A percentile compares a stretch with the other conserved stretches of the same genome.
phyloP scores from a whole-genome alignment of 2,329 filamentous ascomycete genomes.

The Pyrenophora graminea region DNA sequence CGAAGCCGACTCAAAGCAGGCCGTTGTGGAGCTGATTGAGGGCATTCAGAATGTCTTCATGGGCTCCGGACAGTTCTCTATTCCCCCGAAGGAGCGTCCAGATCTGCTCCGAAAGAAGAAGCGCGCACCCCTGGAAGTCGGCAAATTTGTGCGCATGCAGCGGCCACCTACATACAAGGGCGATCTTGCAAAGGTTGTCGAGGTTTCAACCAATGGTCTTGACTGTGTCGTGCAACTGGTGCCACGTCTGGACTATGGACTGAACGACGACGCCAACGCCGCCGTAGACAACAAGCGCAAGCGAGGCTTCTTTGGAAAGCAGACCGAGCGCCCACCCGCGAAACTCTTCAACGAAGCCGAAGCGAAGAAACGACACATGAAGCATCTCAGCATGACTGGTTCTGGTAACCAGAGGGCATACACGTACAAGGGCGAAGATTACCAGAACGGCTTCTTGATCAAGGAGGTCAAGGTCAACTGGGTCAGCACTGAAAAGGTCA shows the following conservation, averaged over 20 bases:
- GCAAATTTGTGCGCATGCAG: slow-evolving; percentile 88
- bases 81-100: slow-evolving; percentile 96
- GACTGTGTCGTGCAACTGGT: slow-evolving; percentile 87
- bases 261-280: slow-evolving; percentile 75
- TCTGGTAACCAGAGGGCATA: slow-evolving; percentile 69
- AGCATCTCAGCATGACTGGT: slow-evolving; percentile 59
- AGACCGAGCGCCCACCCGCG: slow-evolving; percentile 76
- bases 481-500: slow-evolving; percentile 84
- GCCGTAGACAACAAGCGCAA: slow-evolving; percentile 71
- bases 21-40: slow-evolving; percentile 81
- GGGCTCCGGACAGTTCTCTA: slow-evolving; percentile 80
- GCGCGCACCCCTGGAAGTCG: slow-evolving; percentile 76
- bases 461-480: slow-evolving; percentile 92
- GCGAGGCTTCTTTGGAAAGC: slow-evolving; percentile 57
- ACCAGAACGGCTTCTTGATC: slow-evolving; percentile 88
- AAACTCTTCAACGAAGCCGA: slow-evolving; percentile 91
- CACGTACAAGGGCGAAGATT: slow-evolving; percentile 85
- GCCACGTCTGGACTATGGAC: slow-evolving; percentile 87
- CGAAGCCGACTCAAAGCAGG: slow-evolving; percentile 83
- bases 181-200: slow-evolving; percentile 88
- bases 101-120: slow-evolving; percentile 91
- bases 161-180: slow-evolving; percentile 79
- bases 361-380: slow-evolving; percentile 82
- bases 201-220: slow-evolving; percentile 89
- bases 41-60: slow-evolving; percentile 89